A percentile compares a stretch with the other conserved stretches of the same genome.
These are phyloP conservation scores for Corchorus capsularis DNA, from an alignment of 345 rosid species.

Conservation along the genomic window DNA sequence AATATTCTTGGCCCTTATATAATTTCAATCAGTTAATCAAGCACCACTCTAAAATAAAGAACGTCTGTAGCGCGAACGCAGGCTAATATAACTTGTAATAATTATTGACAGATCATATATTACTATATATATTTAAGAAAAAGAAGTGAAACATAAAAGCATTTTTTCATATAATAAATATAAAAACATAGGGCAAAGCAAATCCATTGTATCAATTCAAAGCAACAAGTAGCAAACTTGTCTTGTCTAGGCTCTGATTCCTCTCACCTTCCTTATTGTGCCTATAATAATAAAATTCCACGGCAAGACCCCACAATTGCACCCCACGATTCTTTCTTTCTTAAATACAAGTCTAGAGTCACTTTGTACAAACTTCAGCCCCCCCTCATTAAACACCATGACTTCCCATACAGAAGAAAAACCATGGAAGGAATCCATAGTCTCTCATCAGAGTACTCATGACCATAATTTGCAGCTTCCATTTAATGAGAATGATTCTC, in stretches of 20 bases:
- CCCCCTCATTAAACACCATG: slow-evolving; percentile 8
- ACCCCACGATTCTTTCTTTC: not conserved
- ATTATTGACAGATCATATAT: no score
- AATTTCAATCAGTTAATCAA: no score
- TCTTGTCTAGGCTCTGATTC: not conserved
- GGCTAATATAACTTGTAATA: no score
- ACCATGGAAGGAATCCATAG: not conserved
- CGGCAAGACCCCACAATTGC: slow-evolving; percentile 11
- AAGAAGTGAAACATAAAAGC: not conserved
- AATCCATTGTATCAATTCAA: no score
- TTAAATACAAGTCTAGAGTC: slow-evolving; percentile 5
- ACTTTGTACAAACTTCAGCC: slow-evolving; percentile 11
- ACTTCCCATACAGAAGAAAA: slow-evolving; percentile 13
- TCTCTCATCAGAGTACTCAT: not conserved
- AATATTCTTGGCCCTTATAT: no score
- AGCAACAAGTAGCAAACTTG: no score
- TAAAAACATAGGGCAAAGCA: not conserved
- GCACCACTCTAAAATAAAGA: no score
- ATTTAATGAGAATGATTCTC: slow-evolving; percentile 68
- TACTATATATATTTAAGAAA: no score
- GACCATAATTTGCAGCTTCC: slow-evolving; percentile 38
- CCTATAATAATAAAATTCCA: not conserved
- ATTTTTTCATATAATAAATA: not conserved
- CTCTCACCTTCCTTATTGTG: not conserved
- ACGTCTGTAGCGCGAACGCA: no score